Percentiles rank a stretch among this genome's conserved stretches.
phyloP scores from a whole-genome alignment of 257 asterid genomes.

The Prunella vulgaris region DNA sequence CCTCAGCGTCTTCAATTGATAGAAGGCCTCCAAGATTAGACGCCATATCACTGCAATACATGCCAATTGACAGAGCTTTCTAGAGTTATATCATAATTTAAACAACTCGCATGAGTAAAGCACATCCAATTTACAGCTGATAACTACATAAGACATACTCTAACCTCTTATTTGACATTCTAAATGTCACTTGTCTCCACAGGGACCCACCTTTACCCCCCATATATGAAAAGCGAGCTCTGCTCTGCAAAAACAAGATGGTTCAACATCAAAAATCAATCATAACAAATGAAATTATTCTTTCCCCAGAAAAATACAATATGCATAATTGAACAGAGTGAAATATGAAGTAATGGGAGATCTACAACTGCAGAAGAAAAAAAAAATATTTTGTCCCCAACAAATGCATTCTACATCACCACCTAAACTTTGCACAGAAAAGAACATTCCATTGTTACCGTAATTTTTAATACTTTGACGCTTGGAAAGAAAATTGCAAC shows the following conservation, averaged over 20 bases:
- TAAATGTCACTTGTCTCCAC: slow-evolving; percentile 86
- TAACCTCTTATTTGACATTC: slow-evolving; percentile 53
- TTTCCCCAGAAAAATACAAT: background rate
- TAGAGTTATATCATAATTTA: background rate
- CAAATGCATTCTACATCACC: background rate
- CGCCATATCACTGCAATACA: slow-evolving; percentile 35
- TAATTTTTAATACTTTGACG: background rate
- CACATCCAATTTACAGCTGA: background rate
- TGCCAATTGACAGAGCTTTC: slow-evolving; percentile 8
- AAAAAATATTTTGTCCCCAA: background rate
- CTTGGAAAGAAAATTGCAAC: background rate
- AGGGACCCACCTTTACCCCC: slow-evolving; percentile 94
- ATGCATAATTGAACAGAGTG: background rate
- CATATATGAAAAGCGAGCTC: slow-evolving; percentile 99
- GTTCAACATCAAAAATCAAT: slow-evolving; percentile 31
- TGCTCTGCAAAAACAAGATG: slow-evolving; percentile 53
- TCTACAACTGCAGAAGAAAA: background rate
- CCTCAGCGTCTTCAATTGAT: slow-evolving; percentile 64
- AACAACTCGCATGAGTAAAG: background rate
- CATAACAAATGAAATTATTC: background rate
- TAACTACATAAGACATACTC: slow-evolving; percentile 17
- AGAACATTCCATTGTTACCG: background rate
- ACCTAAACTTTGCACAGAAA: background rate
- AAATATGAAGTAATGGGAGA: background rate
- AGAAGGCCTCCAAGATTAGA: slow-evolving; percentile 60